Conservation (phyloP, 225 moss, liverwort and hornwort species). For the Rhytidiadelphus loreus region DNA sequence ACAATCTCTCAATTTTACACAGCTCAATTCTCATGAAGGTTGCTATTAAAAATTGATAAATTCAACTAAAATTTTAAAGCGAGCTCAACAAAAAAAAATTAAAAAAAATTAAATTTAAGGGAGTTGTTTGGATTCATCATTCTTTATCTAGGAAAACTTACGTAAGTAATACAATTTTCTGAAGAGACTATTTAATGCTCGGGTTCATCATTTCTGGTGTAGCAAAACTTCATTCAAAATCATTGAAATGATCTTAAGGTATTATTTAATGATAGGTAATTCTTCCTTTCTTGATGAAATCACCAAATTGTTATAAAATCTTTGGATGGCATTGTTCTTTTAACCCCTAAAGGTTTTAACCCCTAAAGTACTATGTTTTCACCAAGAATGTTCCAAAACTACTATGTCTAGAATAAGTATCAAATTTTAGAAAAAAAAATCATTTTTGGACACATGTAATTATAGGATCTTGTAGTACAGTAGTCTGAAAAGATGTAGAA, state of each 20-base stretch:
- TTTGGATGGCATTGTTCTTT: neutral
- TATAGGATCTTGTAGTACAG: too few relatives aligned
- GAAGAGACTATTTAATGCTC: neutral
- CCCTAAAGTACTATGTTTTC: too few relatives aligned
- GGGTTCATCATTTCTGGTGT: rapidly evolving
- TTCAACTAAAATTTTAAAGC: neutral
- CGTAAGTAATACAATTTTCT: neutral
- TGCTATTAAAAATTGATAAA: neutral
- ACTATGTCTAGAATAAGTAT: too few relatives aligned
- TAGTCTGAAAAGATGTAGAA: too few relatives aligned
- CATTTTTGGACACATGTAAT: too few relatives aligned
- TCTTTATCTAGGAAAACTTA: neutral
- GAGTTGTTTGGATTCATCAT: neutral
- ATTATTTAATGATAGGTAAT: neutral
- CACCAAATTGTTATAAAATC: neutral
- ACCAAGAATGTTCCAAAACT: too few relatives aligned
- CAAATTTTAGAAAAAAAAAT: too few relatives aligned
- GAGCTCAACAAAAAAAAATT: neutral
- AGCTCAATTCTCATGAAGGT: too few relatives aligned
- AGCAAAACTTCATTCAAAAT: neutral
- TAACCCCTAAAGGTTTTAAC: too few relatives aligned
- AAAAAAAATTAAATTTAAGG: neutral
- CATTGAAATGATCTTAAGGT: neutral
- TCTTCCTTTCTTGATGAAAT: neutral
- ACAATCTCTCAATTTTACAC: too few relatives aligned